Conservation (phyloP, 768 basidiomycete genomes). For the Lactarius sanguifluus region DNA sequence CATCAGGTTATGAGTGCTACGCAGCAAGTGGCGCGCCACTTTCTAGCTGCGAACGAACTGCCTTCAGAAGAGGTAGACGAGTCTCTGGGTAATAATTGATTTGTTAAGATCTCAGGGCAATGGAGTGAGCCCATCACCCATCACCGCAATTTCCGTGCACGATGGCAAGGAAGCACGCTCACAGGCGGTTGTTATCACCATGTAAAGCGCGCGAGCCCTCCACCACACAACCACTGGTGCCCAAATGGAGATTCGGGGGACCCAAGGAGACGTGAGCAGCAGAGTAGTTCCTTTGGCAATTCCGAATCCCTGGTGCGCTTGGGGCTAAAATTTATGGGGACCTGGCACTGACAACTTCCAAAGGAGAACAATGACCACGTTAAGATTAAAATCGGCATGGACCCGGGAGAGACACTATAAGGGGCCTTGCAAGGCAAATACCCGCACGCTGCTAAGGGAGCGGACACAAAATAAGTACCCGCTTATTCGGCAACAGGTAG, state of each 20-base stretch:
- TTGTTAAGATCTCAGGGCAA: neutral
- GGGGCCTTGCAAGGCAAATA: neutral
- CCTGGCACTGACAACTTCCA: neutral
- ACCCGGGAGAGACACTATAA: neutral
- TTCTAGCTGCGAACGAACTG: neutral
- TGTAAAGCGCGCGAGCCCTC: neutral
- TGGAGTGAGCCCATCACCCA: neutral
- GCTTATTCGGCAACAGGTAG: no score
- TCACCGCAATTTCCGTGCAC: neutral
- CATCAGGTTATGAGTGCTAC: neutral
- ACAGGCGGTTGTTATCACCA: constrained; percentile 2
- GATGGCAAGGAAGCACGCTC: neutral
- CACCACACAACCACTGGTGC: constrained; percentile 1
- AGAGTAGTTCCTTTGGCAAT: neutral
- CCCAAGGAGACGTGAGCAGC: neutral
- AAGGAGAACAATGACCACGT: neutral
- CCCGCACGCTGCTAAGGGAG: neutral
- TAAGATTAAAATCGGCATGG: neutral
- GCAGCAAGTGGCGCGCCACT: neutral
- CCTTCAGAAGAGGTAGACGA: neutral
- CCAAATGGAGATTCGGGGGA: constrained; percentile 14
- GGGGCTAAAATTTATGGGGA: neutral
- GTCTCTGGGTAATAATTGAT: neutral
- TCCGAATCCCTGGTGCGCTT: neutral
- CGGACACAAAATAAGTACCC: neutral